Conservation (phyloP, 192 early-diverging fungal species). For the Geranomyces variabilis region DNA sequence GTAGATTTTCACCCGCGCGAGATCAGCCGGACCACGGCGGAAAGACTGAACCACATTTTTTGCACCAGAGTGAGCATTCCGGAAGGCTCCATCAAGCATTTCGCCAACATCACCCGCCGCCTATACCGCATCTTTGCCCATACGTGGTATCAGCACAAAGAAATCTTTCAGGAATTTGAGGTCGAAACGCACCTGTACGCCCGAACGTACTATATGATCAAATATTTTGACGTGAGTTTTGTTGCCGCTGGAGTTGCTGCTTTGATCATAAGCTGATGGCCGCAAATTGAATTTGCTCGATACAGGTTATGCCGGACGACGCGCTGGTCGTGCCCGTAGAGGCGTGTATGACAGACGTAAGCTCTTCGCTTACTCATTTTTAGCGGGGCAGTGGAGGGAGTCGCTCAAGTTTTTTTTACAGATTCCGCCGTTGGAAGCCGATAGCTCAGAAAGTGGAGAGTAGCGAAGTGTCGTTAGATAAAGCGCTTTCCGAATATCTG, state of each 20-base stretch:
- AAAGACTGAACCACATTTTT: no score
- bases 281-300: no score
- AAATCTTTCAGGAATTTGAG: slow-evolving; percentile 86
- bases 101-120: slow-evolving; percentile 83
- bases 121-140: slow-evolving; percentile 98
- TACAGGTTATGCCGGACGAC: slow-evolving; percentile 29
- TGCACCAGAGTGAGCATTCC: slow-evolving; percentile 49
- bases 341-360: slow-evolving; percentile 30
- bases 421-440: no score
- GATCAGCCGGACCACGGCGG: no score
- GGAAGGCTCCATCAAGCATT: slow-evolving; percentile 78
- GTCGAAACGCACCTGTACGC: slow-evolving; percentile 45
- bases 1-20: no score
- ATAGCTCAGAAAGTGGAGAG: no score
- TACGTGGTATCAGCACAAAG: slow-evolving; percentile 89
- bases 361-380: background rate
- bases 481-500: no score
- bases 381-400: no score
- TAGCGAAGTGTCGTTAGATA: no score
- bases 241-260: background rate
- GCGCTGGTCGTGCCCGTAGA: slow-evolving; percentile 24
- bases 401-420: no score
- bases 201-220: slow-evolving; percentile 27
- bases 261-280: background rate
- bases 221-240: slow-evolving; percentile 28